Conservation (phyloP, 768 basidiomycete genomes). For the Phylloporus scabripes region DNA sequence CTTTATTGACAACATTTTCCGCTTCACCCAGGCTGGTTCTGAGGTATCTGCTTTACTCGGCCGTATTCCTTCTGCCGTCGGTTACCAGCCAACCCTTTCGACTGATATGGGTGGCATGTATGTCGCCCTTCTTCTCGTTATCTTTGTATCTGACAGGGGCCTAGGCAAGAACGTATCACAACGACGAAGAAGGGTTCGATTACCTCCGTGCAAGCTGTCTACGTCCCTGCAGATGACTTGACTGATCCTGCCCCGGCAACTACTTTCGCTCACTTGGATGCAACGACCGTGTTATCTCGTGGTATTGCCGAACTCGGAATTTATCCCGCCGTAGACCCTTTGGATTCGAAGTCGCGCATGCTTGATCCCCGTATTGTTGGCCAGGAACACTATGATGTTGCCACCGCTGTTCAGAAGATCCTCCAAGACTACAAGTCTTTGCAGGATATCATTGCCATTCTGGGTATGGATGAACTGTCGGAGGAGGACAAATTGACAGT, state of each 20-base stretch:
- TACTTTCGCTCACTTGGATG: constrained; percentile 99
- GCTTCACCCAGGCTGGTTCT: constrained; percentile 99
- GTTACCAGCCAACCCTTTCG: constrained; percentile 99
- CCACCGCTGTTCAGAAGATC: constrained; percentile 96
- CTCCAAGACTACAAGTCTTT: constrained; percentile 95
- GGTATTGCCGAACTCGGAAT: constrained; percentile 98
- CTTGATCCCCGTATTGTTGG: constrained; percentile 98
- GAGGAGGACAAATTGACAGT: constrained; percentile 97
- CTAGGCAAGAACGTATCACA: constrained; percentile 98
- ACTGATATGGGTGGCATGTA: constrained; percentile 99
- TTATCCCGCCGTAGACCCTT: constrained; percentile 99
- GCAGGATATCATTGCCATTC: constrained; percentile 99
- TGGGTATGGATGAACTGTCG: constrained; percentile 99
- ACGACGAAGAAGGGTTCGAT: constrained; percentile 99
- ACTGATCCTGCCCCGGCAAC: constrained; percentile 99
- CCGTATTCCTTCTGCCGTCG: constrained; percentile 99
- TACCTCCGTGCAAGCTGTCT: constrained; percentile 99
- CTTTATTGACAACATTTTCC: constrained; percentile 99
- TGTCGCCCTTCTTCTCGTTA: constrained; percentile 26
- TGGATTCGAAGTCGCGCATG: constrained; percentile 99
- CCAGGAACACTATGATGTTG: constrained; percentile 91
- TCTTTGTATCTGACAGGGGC: constrained; percentile 5
- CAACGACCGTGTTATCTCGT: constrained; percentile 98
- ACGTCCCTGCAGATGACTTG: constrained; percentile 99
- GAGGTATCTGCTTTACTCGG: constrained; percentile 99